Conservation (phyloP, 2,329 filamentous ascomycete genomes). For the Colletotrichum acutatum region DNA sequence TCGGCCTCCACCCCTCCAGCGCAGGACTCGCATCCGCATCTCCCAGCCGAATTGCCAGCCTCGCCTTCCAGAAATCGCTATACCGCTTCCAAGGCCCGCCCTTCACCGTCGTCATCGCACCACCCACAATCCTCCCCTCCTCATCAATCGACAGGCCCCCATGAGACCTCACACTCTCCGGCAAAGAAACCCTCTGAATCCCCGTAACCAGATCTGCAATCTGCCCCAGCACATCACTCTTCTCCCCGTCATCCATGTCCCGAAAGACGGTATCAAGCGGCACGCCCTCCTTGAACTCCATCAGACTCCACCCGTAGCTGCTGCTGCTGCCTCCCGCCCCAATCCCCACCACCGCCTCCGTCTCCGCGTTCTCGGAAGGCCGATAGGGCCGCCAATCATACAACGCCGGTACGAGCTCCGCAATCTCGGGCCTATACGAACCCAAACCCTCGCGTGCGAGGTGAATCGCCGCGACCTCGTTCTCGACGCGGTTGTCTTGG, state of each 20-base stretch:
- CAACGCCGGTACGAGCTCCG: conserved; percentile 37
- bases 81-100: conserved; percentile 37
- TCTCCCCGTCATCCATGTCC: conserved; percentile 20
- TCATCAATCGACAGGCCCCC: conserved; percentile 39
- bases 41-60: conserved; percentile 23
- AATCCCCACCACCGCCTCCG: too few relatives aligned
- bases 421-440: not conserved
- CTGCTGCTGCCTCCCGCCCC: not conserved
- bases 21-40: conserved; percentile 29
- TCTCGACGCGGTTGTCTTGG: conserved; percentile 39
- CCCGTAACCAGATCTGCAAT: conserved; percentile 38
- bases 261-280: conserved; percentile 38
- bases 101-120: conserved; percentile 28
- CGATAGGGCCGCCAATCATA: conserved; percentile 37
- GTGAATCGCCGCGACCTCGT: conserved; percentile 40
- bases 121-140: conserved; percentile 34
- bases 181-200: conserved; percentile 36
- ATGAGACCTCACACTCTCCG: conserved; percentile 26
- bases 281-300: conserved; percentile 40
- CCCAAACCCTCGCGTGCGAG: conserved; percentile 37
- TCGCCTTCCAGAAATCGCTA: conserved; percentile 31
- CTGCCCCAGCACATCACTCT: conserved; percentile 35
- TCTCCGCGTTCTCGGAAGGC: not conserved
- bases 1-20: conserved; percentile 38
- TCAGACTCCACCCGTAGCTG: conserved; percentile 39